Conservation (phyloP, 1,284 basidiomycete genomes). For the Xerocomus minutiporus region DNA sequence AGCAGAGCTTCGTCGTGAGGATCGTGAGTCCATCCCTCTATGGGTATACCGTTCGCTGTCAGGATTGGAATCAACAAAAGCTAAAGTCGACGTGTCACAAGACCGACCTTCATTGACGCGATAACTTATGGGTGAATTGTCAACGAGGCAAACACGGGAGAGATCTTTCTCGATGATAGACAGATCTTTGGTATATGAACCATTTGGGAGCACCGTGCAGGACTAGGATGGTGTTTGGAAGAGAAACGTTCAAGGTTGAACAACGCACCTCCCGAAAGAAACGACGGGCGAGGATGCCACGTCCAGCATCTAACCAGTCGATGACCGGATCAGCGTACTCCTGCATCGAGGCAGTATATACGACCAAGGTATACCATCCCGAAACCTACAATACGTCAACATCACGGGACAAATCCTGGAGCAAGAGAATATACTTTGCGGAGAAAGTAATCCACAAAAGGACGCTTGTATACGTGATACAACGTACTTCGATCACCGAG, state of each 20-base stretch:
- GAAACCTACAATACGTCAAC: constrained; percentile 65
- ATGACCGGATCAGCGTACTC: constrained; percentile 99
- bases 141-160: constrained; percentile 86
- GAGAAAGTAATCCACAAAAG: constrained; percentile 94
- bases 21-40: constrained; percentile 99
- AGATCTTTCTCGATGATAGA: constrained; percentile 86
- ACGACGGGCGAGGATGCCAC: constrained; percentile 82
- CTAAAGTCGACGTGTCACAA: neutral
- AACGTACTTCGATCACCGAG: constrained; percentile 84
- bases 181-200: constrained; percentile 93
- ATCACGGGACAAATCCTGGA: neutral
- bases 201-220: constrained; percentile 87
- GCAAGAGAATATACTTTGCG: constrained; percentile 60
- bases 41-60: constrained; percentile 93
- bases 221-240: constrained; percentile 47
- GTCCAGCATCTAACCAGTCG: constrained; percentile 96
- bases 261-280: constrained; percentile 85
- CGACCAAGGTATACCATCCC: constrained; percentile 96
- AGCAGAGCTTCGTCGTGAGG: constrained; percentile 95
- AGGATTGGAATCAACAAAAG: constrained; percentile 8
- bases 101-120: constrained; percentile 84
- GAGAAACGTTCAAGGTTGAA: constrained; percentile 1
- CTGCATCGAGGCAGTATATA: constrained; percentile 98
- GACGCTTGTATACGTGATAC: constrained; percentile 98
- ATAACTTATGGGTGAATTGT: constrained; percentile 95